A percentile compares a stretch with the other conserved stretches of the same genome.
Evolutionary conservation across 2,329 filamentous ascomycete genomes (phyloP).

Genomic region (Paecilomyces fulvus): DNA sequence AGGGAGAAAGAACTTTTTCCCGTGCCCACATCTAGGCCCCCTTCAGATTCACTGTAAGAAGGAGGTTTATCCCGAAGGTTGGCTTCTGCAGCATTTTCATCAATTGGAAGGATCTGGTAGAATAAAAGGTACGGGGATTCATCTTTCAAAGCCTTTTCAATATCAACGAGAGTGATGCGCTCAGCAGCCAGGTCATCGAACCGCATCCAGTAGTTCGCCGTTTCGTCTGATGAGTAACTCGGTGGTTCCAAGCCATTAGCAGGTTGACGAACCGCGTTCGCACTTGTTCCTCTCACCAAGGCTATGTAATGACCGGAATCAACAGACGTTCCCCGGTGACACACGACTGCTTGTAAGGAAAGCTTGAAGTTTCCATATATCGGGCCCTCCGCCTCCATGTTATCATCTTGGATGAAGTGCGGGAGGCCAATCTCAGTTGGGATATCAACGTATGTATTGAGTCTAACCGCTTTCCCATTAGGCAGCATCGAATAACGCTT

Average conservation of each 20-base stretch:
- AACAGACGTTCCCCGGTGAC: conserved; percentile 77
- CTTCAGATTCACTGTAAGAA: conserved; percentile 19
- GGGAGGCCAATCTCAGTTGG: conserved; percentile 75
- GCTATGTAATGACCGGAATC: conserved; percentile 88
- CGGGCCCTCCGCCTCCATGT: conserved; percentile 56
- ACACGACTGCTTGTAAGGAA: conserved; percentile 82
- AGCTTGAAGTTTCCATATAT: conserved; percentile 88
- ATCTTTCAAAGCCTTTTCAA: conserved; percentile 67
- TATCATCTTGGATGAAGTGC: conserved; percentile 79
- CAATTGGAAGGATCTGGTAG: conserved; percentile 86
- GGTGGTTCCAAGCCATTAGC: conserved; percentile 17
- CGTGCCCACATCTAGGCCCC: conserved; percentile 14
- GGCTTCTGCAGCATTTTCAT: conserved; percentile 48
- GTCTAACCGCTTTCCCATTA: conserved; percentile 59
- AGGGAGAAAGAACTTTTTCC: conserved; percentile 12
- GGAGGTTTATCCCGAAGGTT: conserved; percentile 26
- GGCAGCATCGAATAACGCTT: conserved; percentile 77
- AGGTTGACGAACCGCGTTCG: conserved; percentile 18
- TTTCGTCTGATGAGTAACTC: conserved; percentile 41
- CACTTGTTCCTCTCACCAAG: conserved; percentile 65
- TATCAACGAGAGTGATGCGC: conserved; percentile 67
- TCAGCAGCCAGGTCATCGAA: conserved; percentile 79
- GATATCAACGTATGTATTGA: conserved; percentile 83
- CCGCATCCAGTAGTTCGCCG: conserved; percentile 73
- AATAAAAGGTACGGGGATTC: conserved; percentile 93